Base-by-base conservation (phyloP, 2,329 filamentous ascomycete species). In the Colletotrichum eremochloae region DNA sequence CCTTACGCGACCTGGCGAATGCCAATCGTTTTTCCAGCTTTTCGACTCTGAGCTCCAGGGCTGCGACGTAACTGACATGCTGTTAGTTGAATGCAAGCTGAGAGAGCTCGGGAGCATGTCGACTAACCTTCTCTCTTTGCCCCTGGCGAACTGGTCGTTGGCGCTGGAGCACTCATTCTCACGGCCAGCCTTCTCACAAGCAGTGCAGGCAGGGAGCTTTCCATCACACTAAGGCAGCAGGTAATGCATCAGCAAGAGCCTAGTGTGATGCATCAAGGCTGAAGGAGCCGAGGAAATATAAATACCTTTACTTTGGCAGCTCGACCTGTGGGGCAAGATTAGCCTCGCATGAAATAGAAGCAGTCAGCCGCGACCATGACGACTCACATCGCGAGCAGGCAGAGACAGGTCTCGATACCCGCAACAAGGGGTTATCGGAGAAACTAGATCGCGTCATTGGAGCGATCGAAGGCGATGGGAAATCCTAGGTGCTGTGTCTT, bases 141-240 rank as follows among this genome's bases (percentile, higher is more conserved):
- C 96, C 74, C 95, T 89, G 0, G 96, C 95, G 82, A 98, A 98
- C 80, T 98, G 95, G 79, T 98, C 96, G 78, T 97, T 98, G 9
- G 95, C 95, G 68, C 95, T 95, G 8, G 95, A 97, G 81, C 96
- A 99, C 80, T 97, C 95, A 72, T 88, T 91, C 67, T 93, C 91
- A 74, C 94, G 92, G 40, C 95, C 95, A 18, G 94, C 94, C 82
- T 95, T 95, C 82, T 98, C 96, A 80, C 96, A 98, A 24, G 96
- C 96, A 9, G 95, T 97, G 80, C 96, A 99, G 9, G 95, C 95
- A 14, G 96, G 96, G 48, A 98, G 86, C 82, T 98, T 98, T 74
- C 96, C 96, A 84, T 98, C 96, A 79, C 96, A 99, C 90, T 93
- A 78, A 31, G 33, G 44, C 18, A 56, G 31, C 38, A 55, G 71